Conservation (phyloP, 441 rosid species). For the Populus hybrid region DNA sequence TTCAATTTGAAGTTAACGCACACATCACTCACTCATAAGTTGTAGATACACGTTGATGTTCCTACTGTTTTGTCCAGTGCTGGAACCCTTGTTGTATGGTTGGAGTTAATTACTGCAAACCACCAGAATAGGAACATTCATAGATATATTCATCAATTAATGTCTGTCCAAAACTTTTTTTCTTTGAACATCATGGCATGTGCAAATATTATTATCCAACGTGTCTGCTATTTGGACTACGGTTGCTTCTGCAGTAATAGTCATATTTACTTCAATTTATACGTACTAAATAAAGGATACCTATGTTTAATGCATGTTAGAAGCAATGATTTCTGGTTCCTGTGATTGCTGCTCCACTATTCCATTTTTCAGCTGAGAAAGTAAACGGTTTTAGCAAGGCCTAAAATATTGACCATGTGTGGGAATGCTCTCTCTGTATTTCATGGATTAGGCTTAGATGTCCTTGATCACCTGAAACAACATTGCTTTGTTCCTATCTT, state of each 20-base stretch:
- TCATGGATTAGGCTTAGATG: neutral
- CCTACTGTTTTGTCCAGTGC: neutral
- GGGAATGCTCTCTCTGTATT: neutral
- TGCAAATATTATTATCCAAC: neutral
- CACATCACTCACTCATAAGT: neutral
- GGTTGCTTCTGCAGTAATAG: neutral
- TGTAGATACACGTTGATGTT: neutral
- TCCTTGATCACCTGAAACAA: neutral
- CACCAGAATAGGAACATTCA: neutral
- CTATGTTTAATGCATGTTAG: neutral
- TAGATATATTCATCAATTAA: neutral
- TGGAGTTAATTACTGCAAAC: neutral
- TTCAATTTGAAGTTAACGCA: neutral
- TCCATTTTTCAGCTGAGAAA: neutral
- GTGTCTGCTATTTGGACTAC: neutral
- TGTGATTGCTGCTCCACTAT: neutral
- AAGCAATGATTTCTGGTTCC: neutral
- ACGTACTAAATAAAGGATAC: neutral
- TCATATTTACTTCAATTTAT: neutral
- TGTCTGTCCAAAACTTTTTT: too few species aligned
- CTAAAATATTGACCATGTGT: neutral
- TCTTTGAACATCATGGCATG: neutral
- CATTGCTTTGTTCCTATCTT: neutral
- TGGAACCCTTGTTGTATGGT: neutral
- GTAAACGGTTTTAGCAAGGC: neutral